phyloP scores from a whole-genome alignment of 495 filamentous ascomycete genomes.

The Aspergillus nanangensis region DNA sequence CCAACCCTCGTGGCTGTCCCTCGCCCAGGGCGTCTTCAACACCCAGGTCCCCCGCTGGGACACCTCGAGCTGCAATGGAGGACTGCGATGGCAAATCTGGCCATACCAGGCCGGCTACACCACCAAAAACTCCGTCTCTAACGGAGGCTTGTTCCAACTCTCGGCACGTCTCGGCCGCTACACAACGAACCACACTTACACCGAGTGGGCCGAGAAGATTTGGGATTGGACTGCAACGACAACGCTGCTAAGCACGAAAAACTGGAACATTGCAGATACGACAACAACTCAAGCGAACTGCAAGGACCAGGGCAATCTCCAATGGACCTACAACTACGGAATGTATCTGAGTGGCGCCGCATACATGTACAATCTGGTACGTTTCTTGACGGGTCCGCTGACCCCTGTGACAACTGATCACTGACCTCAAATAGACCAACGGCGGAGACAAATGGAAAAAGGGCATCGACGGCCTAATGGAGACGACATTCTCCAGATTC shows the following conservation, averaged over 20 bases:
- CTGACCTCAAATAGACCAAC: slow-evolving; percentile 32
- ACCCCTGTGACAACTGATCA: too few relatives aligned
- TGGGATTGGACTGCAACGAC: slow-evolving; percentile 63
- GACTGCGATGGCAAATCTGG: slow-evolving; percentile 83
- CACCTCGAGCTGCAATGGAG: slow-evolving; percentile 61
- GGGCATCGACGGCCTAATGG: slow-evolving; percentile 52
- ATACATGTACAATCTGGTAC: slow-evolving; percentile 70
- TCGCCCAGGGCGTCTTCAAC: slow-evolving; percentile 61
- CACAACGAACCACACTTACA: slow-evolving; percentile 73
- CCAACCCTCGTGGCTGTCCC: slow-evolving; percentile 57
- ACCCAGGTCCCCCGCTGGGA: slow-evolving; percentile 67
- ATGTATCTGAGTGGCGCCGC: slow-evolving; percentile 70
- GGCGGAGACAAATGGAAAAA: slow-evolving; percentile 50
- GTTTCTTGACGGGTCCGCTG: too few relatives aligned
- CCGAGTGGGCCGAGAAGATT: slow-evolving; percentile 66
- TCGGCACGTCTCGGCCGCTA: slow-evolving; percentile 69
- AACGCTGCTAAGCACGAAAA: slow-evolving; percentile 46
- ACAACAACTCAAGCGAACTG: slow-evolving; percentile 55
- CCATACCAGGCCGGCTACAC: slow-evolving; percentile 75
- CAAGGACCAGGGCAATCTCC: slow-evolving; percentile 52
- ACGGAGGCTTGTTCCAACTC: slow-evolving; percentile 79
- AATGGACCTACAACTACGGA: slow-evolving; percentile 76
- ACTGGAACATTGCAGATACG: slow-evolving; percentile 64
- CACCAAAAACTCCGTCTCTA: slow-evolving; percentile 77
- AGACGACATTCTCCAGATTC: slow-evolving; percentile 35